Percentiles rank a stretch among this genome's conserved stretches.
Evolutionary conservation across 768 basidiomycete genomes (phyloP).

Genomic region (Suillus placidus): DNA sequence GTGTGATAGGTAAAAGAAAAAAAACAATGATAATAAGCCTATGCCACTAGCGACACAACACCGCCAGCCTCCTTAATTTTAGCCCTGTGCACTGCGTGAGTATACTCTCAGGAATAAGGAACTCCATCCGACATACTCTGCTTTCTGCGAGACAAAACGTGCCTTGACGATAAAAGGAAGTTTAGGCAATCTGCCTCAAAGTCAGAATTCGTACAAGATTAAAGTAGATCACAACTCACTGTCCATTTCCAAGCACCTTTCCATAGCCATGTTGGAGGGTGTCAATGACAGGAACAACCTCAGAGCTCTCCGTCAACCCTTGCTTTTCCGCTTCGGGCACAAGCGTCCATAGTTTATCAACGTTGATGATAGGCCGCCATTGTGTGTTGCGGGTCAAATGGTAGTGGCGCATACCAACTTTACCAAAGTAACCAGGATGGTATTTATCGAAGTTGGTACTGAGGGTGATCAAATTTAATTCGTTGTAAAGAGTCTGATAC

Average conservation of each 20-base stretch:
- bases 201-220: conserved; percentile 2
- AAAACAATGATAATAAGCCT: conserved; percentile 31
- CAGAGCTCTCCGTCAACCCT: conserved; percentile 69
- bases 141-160: conserved; percentile 87
- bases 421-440: conserved; percentile 99
- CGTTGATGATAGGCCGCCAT: conserved; percentile 97
- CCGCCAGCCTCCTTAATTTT: conserved; percentile 96
- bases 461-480: conserved; percentile 10
- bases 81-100: conserved; percentile 37
- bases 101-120: conserved; percentile 25
- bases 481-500: background rate
- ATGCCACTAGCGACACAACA: conserved; percentile 92
- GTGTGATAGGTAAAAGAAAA: conserved; percentile 22
- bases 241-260: conserved; percentile 95
- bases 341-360: conserved; percentile 96
- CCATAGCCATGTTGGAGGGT: conserved; percentile 81
- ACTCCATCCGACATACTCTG: conserved; percentile 56
- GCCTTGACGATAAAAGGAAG: conserved; percentile 98
- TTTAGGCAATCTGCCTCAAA: conserved; percentile 66
- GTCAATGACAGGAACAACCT: conserved; percentile 95
- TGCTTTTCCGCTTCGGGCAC: conserved; percentile 85
- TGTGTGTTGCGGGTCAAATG: conserved; percentile 88
- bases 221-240: conserved; percentile 47
- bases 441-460: conserved; percentile 99
- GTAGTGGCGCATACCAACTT: conserved; percentile 99